Conservation (phyloP, 768 basidiomycete genomes). For the Clitopilus hobsonii region DNA sequence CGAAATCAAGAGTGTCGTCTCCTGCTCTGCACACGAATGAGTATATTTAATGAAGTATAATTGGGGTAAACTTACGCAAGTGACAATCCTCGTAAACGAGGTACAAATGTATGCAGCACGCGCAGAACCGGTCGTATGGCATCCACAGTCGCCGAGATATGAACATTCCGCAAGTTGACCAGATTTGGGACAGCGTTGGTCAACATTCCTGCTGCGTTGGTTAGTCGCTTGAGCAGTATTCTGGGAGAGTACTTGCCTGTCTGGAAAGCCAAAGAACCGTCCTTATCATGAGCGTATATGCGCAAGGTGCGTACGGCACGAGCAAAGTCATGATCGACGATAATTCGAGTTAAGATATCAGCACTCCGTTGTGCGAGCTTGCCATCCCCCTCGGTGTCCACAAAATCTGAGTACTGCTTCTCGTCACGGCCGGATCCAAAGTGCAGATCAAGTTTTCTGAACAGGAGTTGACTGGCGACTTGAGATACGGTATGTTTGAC, state of each 20-base stretch:
- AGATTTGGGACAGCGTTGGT: constrained; percentile 65
- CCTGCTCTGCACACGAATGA: constrained; percentile 27
- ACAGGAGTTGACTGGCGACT: constrained; percentile 64
- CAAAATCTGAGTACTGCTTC: constrained; percentile 18
- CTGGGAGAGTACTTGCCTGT: constrained; percentile 35
- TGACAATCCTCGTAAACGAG: constrained; percentile 52
- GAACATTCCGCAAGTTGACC: constrained; percentile 52
- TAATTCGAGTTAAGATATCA: constrained; percentile 64
- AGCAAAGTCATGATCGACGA: constrained; percentile 57
- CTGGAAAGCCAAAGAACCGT: constrained; percentile 57
- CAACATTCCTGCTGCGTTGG: constrained; percentile 47
- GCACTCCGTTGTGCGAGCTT: constrained; percentile 63
- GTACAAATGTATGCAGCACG: constrained; percentile 45
- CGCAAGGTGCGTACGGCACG: constrained; percentile 51
- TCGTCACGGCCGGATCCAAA: constrained; percentile 31
- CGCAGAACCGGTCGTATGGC: constrained; percentile 48
- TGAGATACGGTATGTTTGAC: constrained; percentile 65
- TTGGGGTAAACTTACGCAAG: constrained; percentile 34
- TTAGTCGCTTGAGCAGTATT: background rate
- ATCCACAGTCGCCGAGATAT: constrained; percentile 53
- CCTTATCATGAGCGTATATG: constrained; percentile 50
- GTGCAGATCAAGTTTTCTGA: constrained; percentile 59
- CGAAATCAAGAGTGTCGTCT: constrained; percentile 39
- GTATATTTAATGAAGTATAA: background rate
- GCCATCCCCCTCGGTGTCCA: constrained; percentile 31